phyloP scores from a whole-genome alignment of 2,329 filamentous ascomycete genomes.

The Camptophora hylomeconis region DNA sequence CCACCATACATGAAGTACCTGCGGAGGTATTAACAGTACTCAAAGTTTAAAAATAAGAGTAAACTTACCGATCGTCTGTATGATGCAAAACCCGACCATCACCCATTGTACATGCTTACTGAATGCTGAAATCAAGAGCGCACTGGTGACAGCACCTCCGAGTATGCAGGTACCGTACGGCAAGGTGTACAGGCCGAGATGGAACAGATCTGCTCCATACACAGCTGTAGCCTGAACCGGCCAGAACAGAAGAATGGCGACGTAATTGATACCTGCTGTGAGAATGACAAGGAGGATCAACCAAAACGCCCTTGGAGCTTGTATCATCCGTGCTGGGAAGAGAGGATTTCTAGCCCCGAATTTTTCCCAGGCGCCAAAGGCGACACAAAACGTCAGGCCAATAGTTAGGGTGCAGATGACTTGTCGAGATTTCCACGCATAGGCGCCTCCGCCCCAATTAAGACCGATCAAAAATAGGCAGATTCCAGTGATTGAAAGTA shows the following conservation, averaged over 20 bases:
- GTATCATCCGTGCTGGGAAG: constrained; percentile 26
- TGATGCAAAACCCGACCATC: constrained; percentile 1
- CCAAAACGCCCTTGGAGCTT: too few relatives aligned
- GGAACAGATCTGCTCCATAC: constrained; percentile 3
- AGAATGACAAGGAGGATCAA: constrained; percentile 1
- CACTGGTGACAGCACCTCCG: constrained; percentile 1
- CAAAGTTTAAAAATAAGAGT: too few relatives aligned
- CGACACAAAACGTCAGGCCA: too few relatives aligned
- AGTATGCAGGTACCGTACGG: constrained; percentile 6
- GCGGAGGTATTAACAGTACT: not conserved
- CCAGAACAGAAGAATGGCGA: constrained; percentile 3
- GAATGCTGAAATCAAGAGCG: constrained; percentile 1
- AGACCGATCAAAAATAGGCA: too few relatives aligned
- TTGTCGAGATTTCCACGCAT: constrained; percentile 24
- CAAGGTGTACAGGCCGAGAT: constrained; percentile 4
- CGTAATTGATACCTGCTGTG: constrained; percentile 3
- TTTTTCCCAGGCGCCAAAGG: constrained; percentile 24
- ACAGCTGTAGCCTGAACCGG: constrained; percentile 1
- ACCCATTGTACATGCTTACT: constrained; percentile 1
- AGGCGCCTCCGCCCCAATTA: constrained; percentile 12
- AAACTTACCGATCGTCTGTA: constrained; percentile 4
- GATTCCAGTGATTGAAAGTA: constrained; percentile 9
- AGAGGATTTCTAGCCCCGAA: constrained; percentile 29
- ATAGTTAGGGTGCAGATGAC: constrained; percentile 28
- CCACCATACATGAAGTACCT: constrained; percentile 3